Conservation (phyloP, 345 rosid species). For the Eutrema japonicum region DNA sequence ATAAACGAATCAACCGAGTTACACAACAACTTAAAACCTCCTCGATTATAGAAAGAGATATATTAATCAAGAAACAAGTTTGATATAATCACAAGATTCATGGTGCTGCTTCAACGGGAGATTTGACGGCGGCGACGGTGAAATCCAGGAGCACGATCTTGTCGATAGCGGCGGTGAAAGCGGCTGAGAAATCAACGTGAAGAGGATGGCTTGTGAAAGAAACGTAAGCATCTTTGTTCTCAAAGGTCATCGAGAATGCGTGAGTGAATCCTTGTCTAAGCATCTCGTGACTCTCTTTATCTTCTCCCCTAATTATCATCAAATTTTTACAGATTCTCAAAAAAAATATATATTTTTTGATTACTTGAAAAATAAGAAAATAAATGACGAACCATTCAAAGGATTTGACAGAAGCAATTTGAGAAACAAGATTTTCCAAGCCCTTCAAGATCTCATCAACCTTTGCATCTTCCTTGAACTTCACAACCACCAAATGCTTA, state of each 20-base stretch:
- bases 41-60: constrained; percentile 18
- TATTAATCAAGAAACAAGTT: constrained; percentile 15
- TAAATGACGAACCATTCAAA: constrained; percentile 64
- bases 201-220: constrained; percentile 69
- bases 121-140: constrained; percentile 57
- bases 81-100: constrained; percentile 26
- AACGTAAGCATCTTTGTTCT: constrained; percentile 69
- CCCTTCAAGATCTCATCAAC: constrained; percentile 82
- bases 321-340: constrained; percentile 9
- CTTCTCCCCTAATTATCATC: constrained; percentile 69
- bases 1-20: constrained; percentile 18
- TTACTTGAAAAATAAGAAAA: background rate
- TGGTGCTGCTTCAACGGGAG: constrained; percentile 39
- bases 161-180: constrained; percentile 76
- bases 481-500: constrained; percentile 85
- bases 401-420: constrained; percentile 79
- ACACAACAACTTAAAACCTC: constrained; percentile 25
- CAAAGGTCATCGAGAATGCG: constrained; percentile 78
- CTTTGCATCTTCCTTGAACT: constrained; percentile 72
- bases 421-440: constrained; percentile 75
- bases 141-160: constrained; percentile 79
- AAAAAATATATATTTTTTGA: background rate
- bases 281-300: constrained; percentile 80
- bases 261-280: constrained; percentile 94
- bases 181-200: constrained; percentile 75